phyloP scores from a whole-genome alignment of 345 rosid genomes.

The Lepidium sativum region DNA sequence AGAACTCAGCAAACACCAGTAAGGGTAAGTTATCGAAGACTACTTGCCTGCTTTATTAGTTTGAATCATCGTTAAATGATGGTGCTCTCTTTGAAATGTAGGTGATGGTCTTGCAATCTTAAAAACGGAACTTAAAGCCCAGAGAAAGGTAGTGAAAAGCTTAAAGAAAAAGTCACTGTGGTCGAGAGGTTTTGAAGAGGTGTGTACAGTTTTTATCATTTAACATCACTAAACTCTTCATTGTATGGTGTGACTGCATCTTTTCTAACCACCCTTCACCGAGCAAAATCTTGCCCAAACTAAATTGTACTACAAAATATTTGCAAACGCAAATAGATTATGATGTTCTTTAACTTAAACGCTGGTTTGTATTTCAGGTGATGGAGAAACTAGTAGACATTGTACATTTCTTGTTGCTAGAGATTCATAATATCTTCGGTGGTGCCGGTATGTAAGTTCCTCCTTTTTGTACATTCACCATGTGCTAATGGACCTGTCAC shows the following conservation, averaged over 20 bases:
- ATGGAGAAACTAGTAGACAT: conserved; percentile 97
- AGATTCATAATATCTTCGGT: conserved; percentile 65
- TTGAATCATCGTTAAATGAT: neutral
- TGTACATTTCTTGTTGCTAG: conserved; percentile 72
- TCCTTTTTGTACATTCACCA: conserved; percentile 17
- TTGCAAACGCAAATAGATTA: neutral
- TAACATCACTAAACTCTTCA: neutral
- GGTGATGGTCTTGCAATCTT: conserved; percentile 52
- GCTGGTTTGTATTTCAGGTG: conserved; percentile 41
- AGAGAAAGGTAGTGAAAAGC: conserved; percentile 62
- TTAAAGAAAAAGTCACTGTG: conserved; percentile 83
- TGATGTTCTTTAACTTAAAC: neutral
- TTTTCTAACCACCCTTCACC: neutral
- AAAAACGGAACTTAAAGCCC: conserved; percentile 69
- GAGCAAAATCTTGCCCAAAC: neutral
- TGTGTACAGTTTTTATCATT: conserved; percentile 17
- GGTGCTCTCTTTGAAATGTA: conserved; percentile 10
- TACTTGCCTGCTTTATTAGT: neutral
- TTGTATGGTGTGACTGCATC: neutral
- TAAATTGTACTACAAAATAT: neutral
- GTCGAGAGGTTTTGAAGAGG: conserved; percentile 91
- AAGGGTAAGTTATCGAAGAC: conserved; percentile 21
- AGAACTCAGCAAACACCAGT: no score
- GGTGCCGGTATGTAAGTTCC: conserved; percentile 54
- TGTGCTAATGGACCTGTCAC: neutral